Conservation (phyloP, 2,329 filamentous ascomycete species). For the Orbilia blumenaviensis region DNA sequence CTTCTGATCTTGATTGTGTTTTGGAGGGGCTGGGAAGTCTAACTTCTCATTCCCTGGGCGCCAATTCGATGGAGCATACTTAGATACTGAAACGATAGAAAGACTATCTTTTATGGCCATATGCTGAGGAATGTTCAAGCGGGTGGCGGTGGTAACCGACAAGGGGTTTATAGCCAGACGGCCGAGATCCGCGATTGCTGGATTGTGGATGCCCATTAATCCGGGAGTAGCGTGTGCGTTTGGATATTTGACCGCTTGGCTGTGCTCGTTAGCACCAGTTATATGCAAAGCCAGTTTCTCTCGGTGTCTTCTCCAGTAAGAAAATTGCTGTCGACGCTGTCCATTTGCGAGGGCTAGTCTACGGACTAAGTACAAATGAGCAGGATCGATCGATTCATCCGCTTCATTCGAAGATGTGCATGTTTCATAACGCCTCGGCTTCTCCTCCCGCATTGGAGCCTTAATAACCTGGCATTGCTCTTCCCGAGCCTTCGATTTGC, state of each 20-base stretch:
- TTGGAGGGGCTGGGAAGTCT: slow-evolving; percentile 26
- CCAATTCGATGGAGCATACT: slow-evolving; percentile 41
- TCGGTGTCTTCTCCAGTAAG: slow-evolving; percentile 46
- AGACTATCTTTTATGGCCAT: neutral
- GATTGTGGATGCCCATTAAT: neutral
- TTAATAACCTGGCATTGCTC: neutral
- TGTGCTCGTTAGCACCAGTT: neutral
- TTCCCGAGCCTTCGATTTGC: neutral
- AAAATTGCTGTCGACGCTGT: slow-evolving; percentile 32
- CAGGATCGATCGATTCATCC: neutral
- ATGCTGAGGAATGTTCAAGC: slow-evolving; percentile 16
- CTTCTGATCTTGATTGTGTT: neutral
- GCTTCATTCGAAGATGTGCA: neutral
- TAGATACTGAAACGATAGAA: slow-evolving; percentile 33
- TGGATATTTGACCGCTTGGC: too few species aligned
- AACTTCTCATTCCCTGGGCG: slow-evolving; percentile 27
- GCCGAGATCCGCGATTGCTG: too few species aligned
- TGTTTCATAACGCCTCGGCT: neutral
- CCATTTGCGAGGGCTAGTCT: slow-evolving; percentile 34
- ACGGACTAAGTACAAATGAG: neutral
- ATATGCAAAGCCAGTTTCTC: slow-evolving; percentile 36
- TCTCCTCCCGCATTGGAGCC: neutral
- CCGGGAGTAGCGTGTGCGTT: neutral
- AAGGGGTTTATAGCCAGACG: neutral
- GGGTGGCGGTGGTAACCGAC: slow-evolving; percentile 43